Evolutionary conservation across 371 early-diverging fungal species (phyloP), one percentile per base, ranked within the genome.

Genomic region (Mortierella polycephala): DNA sequence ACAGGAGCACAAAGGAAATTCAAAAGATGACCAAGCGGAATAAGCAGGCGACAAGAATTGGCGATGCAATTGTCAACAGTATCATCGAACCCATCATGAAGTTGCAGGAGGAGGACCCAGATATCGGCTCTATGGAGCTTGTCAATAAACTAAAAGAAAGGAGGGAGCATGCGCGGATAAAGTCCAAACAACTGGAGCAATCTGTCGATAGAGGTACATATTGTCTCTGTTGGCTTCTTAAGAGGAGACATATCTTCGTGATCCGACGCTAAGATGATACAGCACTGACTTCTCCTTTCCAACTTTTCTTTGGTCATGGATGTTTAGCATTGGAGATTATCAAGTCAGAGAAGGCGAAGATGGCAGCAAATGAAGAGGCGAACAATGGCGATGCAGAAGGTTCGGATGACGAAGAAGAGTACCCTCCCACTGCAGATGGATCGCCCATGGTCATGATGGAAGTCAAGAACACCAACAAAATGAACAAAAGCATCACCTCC

Each of bases 401-500:
- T 21, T 64, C 66, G 3, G 79, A 79, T 18, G 79, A 79, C 30
- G 79, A 79, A 10, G 69, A 79, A 42, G 79, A 79, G 44, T 69
- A 72, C 56, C 59, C 66, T 12, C 50, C 66, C 39, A 42, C 69
- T 5, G 54, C 69, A 30, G 79, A 79, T 9, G 79, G 79, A 14
- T 49, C 60, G 3, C 79, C 79, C 13, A 61, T 74, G 13, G 64
- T 55, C 12, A 69, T 71, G 77, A 64, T 63, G 71, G 73, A 79
- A 40, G 60, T 80, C 57, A 69, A 81, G 79, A 89, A 90, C 49
- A 85, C 83, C 52, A 93, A 92, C 67, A 84, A 88, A 4, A 91
- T 94, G 92, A 94, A 94, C 68, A 90, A 89, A 53, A 91, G 86
- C 54, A 85, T 94, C 49, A 89, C 89, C 37, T 88, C 82, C 40